These are phyloP conservation scores for Oidiodendron maius DNA, from an alignment of 495 filamentous ascomycete genomes.

Conservation along the genomic window DNA sequence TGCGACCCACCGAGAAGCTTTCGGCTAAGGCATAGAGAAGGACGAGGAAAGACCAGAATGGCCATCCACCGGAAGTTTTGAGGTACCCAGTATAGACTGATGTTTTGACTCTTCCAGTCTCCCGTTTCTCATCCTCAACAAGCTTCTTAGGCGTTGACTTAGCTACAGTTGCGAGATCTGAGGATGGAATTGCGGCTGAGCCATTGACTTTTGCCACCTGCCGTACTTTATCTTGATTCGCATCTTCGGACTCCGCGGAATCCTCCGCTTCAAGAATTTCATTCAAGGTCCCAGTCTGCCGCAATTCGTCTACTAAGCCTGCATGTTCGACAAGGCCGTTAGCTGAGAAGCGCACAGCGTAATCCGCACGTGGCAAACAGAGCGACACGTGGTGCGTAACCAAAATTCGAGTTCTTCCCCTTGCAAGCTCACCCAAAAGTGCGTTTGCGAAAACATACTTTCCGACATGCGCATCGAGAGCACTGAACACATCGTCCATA, in stretches of 20 bases:
- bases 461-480: constrained; percentile 49
- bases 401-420: constrained; percentile 42
- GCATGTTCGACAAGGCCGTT: constrained; percentile 45
- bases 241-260: constrained; percentile 7
- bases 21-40: constrained; percentile 12
- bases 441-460: constrained; percentile 40
- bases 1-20: constrained; percentile 4
- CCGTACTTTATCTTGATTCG: no score
- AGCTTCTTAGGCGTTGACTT: constrained; percentile 35
- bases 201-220: not conserved
- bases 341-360: constrained; percentile 32
- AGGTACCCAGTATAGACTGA: constrained; percentile 50
- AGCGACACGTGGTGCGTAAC: constrained; percentile 44
- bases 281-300: constrained; percentile 10
- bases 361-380: constrained; percentile 21
- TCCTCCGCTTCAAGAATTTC: constrained; percentile 12
- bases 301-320: constrained; percentile 31
- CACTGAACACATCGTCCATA: constrained; percentile 66
- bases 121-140: constrained; percentile 50
- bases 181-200: not conserved
- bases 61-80: constrained; percentile 40
- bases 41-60: constrained; percentile 15
- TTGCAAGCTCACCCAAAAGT: constrained; percentile 37
- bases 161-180: not conserved
- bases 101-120: constrained; percentile 43